Percentiles rank a stretch among this genome's conserved stretches.
These are phyloP conservation scores for Kwoniella sp. DNA, from an alignment of 768 basidiomycete species.

Conservation along the genomic window DNA sequence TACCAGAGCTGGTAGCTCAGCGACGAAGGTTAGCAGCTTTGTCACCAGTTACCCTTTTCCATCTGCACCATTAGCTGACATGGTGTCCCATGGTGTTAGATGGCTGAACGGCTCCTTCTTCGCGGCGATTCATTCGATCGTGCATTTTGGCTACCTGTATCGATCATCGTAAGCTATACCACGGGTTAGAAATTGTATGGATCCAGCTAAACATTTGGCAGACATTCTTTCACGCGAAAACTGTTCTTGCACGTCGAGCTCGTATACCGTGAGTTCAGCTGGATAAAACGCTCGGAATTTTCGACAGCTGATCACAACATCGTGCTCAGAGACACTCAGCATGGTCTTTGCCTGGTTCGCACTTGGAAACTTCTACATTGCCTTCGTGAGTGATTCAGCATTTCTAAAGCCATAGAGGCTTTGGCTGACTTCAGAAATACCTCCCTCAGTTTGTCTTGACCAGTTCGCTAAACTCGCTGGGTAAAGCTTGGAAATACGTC, in stretches of 20 bases:
- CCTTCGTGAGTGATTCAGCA: constrained; percentile 61
- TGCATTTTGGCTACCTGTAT: constrained; percentile 95
- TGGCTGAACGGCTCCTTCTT: constrained; percentile 99
- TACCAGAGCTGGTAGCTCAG: constrained; percentile 91
- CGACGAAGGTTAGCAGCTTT: constrained; percentile 61
- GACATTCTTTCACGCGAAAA: constrained; percentile 76
- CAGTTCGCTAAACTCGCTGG: constrained; percentile 65
- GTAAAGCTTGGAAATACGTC: constrained; percentile 63
- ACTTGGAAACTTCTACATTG: constrained; percentile 87
- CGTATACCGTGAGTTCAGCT: constrained; percentile 65
- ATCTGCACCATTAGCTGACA: not conserved
- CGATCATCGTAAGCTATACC: constrained; percentile 67
- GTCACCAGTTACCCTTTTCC: too few relatives aligned
- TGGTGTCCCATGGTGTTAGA: constrained; percentile 55
- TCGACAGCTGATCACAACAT: not conserved
- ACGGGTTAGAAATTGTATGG: too few relatives aligned
- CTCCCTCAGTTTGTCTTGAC: constrained; percentile 63
- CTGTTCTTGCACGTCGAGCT: constrained; percentile 94
- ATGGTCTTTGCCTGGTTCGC: constrained; percentile 91
- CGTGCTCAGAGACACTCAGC: constrained; percentile 67
- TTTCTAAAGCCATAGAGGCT: not conserved
- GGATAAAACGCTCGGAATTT: not conserved
- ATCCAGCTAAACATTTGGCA: constrained; percentile 27
- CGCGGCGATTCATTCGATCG: constrained; percentile 85
- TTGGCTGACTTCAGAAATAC: constrained; percentile 1